Evolutionary conservation across 306 rosid species (phyloP).

Genomic region (Casuarina cunninghamiana): DNA sequence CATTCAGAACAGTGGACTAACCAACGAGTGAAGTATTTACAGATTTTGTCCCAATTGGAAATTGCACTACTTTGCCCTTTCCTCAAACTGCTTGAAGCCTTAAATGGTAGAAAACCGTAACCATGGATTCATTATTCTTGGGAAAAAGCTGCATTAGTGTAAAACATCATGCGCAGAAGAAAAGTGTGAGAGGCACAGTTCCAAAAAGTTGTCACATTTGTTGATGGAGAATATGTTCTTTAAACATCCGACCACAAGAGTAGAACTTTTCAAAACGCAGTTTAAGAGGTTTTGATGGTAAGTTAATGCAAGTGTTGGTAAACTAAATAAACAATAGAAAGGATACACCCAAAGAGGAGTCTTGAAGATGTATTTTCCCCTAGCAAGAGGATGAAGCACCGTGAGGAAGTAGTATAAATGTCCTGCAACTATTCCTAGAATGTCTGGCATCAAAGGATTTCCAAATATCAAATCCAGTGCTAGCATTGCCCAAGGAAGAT

Average conservation of each 20-base stretch:
- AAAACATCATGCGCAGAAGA: background rate
- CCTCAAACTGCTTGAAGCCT: too few species aligned
- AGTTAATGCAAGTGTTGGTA: background rate
- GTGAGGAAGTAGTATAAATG: constrained; percentile 73
- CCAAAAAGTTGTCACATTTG: too few species aligned
- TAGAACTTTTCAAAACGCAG: background rate
- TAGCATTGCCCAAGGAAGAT: constrained; percentile 72
- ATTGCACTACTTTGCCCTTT: too few species aligned
- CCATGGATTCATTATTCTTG: too few species aligned
- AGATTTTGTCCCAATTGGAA: too few species aligned
- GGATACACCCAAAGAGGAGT: constrained; percentile 81
- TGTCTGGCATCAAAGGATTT: constrained; percentile 37
- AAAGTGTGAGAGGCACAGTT: background rate
- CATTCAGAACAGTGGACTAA: too few species aligned
- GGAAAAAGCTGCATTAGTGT: too few species aligned
- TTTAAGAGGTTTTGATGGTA: background rate
- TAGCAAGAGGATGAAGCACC: constrained; percentile 76
- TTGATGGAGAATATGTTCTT: background rate
- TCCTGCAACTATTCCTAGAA: constrained; percentile 66
- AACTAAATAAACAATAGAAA: constrained; percentile 9
- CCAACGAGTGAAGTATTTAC: too few species aligned
- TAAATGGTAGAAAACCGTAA: too few species aligned
- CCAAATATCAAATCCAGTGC: constrained; percentile 55
- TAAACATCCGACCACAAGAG: constrained; percentile 1
- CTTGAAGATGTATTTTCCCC: constrained; percentile 54